Evolutionary conservation across 2,329 filamentous ascomycete genomes (phyloP).

Genomic region (Fusarium chuoi): DNA sequence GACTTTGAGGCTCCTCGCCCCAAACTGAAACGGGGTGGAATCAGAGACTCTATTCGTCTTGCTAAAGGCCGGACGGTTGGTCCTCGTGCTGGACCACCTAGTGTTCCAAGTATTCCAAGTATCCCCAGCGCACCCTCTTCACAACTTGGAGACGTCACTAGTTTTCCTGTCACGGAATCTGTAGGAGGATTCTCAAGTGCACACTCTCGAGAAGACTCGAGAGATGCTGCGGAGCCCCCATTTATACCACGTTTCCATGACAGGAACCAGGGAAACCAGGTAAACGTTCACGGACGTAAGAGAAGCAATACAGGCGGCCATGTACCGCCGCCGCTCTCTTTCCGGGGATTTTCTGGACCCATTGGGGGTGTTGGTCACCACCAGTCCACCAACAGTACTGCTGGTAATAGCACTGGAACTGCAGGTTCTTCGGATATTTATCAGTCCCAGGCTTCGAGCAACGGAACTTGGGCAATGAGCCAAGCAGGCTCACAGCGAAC

Average conservation of each 20-base stretch:
- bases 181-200: conserved; percentile 51
- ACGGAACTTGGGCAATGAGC: conserved; percentile 57
- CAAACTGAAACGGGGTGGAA: conserved; percentile 64
- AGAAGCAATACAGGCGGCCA: conserved; percentile 89
- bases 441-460: conserved; percentile 62
- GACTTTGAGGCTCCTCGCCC: conserved; percentile 61
- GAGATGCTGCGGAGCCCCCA: conserved; percentile 76
- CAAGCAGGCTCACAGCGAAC: conserved; percentile 61
- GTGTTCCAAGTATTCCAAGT: conserved; percentile 62
- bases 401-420: conserved; percentile 67
- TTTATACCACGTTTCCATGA: conserved; percentile 76
- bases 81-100: conserved; percentile 59
- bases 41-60: conserved; percentile 89
- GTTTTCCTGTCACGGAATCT: conserved; percentile 53
- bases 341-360: conserved; percentile 80
- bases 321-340: conserved; percentile 74
- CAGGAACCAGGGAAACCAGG: conserved; percentile 60
- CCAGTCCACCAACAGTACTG: conserved; percentile 65
- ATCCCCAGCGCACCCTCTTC: conserved; percentile 52
- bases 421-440: conserved; percentile 70
- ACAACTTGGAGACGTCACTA: conserved; percentile 50
- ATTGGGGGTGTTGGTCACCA: conserved; percentile 55
- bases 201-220: conserved; percentile 60
- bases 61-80: conserved; percentile 74
- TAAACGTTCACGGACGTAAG: conserved; percentile 77